Evolutionary conservation across 495 filamentous ascomycete genomes (phyloP).

Genomic region (Hypoxylon fragiforme): DNA sequence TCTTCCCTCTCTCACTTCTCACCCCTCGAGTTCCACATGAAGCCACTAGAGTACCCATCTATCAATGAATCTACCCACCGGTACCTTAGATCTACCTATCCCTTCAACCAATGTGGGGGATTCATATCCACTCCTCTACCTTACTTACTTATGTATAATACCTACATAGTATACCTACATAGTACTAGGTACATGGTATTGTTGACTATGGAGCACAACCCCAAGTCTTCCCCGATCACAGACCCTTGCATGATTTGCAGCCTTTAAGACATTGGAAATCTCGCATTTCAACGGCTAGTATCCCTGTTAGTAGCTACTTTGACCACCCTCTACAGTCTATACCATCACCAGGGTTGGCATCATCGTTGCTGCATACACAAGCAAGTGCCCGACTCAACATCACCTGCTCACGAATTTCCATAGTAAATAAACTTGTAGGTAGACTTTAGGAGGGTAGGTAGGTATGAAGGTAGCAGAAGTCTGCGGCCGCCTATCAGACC

Average conservation of each 20-base stretch:
- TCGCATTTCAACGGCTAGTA: constrained; percentile 40
- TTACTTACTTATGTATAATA: neutral
- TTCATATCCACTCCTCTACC: constrained; percentile 15
- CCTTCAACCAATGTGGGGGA: constrained; percentile 32
- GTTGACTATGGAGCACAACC: constrained; percentile 30
- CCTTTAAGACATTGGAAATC: constrained; percentile 37
- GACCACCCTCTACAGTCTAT: constrained; percentile 18
- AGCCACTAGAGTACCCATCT: constrained; percentile 9
- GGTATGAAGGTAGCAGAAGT: constrained; percentile 6
- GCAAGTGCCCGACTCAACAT: constrained; percentile 33
- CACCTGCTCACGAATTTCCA: constrained; percentile 6
- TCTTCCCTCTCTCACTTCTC: constrained; percentile 2
- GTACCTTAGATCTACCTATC: constrained; percentile 20
- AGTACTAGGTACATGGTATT: constrained; percentile 8
- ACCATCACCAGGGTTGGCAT: constrained; percentile 15
- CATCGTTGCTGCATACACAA: constrained; percentile 27
- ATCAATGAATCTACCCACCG: neutral
- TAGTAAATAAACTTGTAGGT: constrained; percentile 1
- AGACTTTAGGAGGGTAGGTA: neutral
- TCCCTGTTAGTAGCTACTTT: constrained; percentile 34
- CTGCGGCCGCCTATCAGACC: constrained; percentile 12
- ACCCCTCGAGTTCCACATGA: constrained; percentile 4
- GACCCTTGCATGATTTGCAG: constrained; percentile 46
- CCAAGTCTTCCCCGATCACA: constrained; percentile 29
- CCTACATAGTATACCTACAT: no score